A percentile compares a stretch with the other conserved stretches of the same genome.
These are phyloP conservation scores for Penicillium alfredii DNA, from an alignment of 495 filamentous ascomycete genomes.

Conservation along the genomic window DNA sequence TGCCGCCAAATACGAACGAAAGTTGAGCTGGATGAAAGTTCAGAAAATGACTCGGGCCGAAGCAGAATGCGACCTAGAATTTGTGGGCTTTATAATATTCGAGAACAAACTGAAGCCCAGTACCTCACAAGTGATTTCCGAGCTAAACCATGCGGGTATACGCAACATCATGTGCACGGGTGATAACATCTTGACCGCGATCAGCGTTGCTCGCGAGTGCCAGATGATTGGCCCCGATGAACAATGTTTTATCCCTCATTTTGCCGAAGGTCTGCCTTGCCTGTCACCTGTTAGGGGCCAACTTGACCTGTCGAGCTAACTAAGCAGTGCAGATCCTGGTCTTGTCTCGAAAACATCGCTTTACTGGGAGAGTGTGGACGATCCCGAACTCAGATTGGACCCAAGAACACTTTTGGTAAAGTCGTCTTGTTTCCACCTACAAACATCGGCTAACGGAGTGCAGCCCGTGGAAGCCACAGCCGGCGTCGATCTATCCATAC, in stretches of 20 bases:
- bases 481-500: slow-evolving; percentile 72
- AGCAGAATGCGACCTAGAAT: slow-evolving; percentile 75
- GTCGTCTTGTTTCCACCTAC: not conserved
- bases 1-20: slow-evolving; percentile 79
- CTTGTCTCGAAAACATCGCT: slow-evolving; percentile 64
- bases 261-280: slow-evolving; percentile 56
- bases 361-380: slow-evolving; percentile 88
- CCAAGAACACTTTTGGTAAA: slow-evolving; percentile 65
- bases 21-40: slow-evolving; percentile 85
- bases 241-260: slow-evolving; percentile 88
- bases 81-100: slow-evolving; percentile 95
- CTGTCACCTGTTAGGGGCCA: too few species aligned
- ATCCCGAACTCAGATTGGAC: slow-evolving; percentile 68
- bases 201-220: slow-evolving; percentile 94
- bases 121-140: slow-evolving; percentile 69
- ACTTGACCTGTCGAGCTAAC: slow-evolving; percentile 4
- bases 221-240: slow-evolving; percentile 71
- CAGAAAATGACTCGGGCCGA: slow-evolving; percentile 86
- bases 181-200: slow-evolving; percentile 95
- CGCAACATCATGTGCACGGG: slow-evolving; percentile 96
- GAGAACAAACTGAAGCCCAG: slow-evolving; percentile 95
- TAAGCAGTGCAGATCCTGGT: slow-evolving; percentile 43
- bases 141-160: slow-evolving; percentile 81
- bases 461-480: slow-evolving; percentile 64
- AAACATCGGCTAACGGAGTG: slow-evolving; percentile 20